A percentile compares a stretch with the other conserved stretches of the same genome.
phyloP scores from a whole-genome alignment of 805 yeast species.

The Starmera dryadoides region DNA sequence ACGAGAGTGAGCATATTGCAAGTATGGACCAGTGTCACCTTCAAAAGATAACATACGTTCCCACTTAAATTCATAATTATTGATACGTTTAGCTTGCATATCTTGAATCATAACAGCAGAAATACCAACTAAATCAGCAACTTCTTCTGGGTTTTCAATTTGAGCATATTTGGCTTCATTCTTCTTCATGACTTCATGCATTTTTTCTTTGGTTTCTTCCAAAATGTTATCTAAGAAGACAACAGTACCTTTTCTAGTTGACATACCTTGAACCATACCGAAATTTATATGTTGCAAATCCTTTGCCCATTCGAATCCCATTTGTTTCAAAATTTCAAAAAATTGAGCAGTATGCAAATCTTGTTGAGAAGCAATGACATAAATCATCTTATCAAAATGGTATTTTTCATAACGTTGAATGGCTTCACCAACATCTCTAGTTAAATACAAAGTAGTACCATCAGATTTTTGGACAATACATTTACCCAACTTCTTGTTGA shows the following conservation, averaged over 20 bases:
- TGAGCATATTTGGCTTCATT: conserved; percentile 88
- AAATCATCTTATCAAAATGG: conserved; percentile 91
- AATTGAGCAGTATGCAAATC: conserved; percentile 92
- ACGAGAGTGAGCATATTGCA: conserved; percentile 97
- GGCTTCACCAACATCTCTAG: conserved; percentile 97
- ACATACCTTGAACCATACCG: conserved; percentile 98
- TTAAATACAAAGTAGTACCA: conserved; percentile 89
- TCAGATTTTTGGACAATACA: conserved; percentile 89
- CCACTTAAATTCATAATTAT: conserved; percentile 96
- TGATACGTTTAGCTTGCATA: conserved; percentile 94
- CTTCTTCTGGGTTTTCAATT: conserved; percentile 87
- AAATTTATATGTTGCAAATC: conserved; percentile 79
- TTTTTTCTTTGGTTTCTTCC: conserved; percentile 86
- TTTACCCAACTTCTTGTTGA: conserved; percentile 89
- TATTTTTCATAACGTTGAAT: conserved; percentile 78
- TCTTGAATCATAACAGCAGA: conserved; percentile 99
- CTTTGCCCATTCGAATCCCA: conserved; percentile 86
- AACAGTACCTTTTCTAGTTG: conserved; percentile 96
- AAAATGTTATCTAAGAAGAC: conserved; percentile 93
- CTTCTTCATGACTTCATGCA: conserved; percentile 95
- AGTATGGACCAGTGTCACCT: conserved; percentile 98
- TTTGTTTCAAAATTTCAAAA: conserved; percentile 84
- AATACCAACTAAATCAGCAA: conserved; percentile 93
- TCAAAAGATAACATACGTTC: conserved; percentile 96
- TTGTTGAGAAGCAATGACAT: conserved; percentile 94